Evolutionary conservation across 2,329 filamentous ascomycete species (phyloP).

Genomic region (Scopulariopsis brevicaulis): DNA sequence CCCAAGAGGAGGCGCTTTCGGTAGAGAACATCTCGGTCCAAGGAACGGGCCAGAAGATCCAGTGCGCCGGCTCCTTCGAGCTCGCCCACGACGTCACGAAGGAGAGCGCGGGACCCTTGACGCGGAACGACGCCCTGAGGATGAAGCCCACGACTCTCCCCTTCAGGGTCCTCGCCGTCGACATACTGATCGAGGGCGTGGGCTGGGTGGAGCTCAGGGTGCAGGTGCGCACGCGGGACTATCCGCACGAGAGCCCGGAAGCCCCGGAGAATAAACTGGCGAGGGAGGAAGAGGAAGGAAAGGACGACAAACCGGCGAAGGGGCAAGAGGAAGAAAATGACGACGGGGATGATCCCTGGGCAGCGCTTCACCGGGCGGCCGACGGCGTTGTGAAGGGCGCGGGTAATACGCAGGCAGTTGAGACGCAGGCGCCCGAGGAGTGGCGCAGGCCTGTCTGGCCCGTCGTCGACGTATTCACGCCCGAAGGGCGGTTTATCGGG

Average conservation of each 20-base stretch:
- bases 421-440: conserved; percentile 13
- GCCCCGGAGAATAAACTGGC: conserved; percentile 11
- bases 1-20: conserved; percentile 42
- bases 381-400: conserved; percentile 8
- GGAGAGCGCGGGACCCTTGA: conserved; percentile 62
- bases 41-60: conserved; percentile 44
- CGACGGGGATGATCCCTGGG: conserved; percentile 9
- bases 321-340: conserved; percentile 8
- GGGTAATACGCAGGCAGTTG: not conserved
- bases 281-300: conserved; percentile 5
- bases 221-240: conserved; percentile 52
- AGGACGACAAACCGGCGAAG: conserved; percentile 6
- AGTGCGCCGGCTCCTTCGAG: conserved; percentile 62
- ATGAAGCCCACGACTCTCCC: conserved; percentile 59
- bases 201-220: conserved; percentile 86
- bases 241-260: not conserved
- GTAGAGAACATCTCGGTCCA: conserved; percentile 53
- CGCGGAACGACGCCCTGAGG: conserved; percentile 48
- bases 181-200: conserved; percentile 82
- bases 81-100: conserved; percentile 78
- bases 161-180: conserved; percentile 68
- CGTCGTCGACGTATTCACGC: conserved; percentile 73
- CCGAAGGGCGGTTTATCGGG: conserved; percentile 70
- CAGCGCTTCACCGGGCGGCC: conserved; percentile 3
- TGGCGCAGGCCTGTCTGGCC: conserved; percentile 57